phyloP scores from a whole-genome alignment of 2,329 filamentous ascomycete genomes.

The Byssoonygena ceratinophila region DNA sequence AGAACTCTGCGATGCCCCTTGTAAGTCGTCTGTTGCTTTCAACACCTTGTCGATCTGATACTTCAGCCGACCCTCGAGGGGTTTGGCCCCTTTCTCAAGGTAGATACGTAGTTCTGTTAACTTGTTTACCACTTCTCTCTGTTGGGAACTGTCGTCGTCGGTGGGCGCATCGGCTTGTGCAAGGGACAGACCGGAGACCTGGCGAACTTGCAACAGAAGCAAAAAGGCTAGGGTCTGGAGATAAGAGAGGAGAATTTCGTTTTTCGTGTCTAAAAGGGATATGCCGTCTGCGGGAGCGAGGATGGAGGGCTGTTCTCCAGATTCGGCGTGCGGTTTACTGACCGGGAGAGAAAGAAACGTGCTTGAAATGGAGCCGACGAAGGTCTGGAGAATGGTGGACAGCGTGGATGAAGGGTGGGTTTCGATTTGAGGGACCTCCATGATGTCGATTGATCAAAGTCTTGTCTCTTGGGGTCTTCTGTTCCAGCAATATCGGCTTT shows the following conservation, averaged over 20 bases:
- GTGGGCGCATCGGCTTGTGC: constrained; percentile 18
- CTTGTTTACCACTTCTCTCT: constrained; percentile 60
- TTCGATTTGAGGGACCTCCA: too few species aligned
- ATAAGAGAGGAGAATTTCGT: constrained; percentile 92
- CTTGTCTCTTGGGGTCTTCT: too few species aligned
- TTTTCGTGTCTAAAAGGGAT: constrained; percentile 89
- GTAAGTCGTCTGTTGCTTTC: constrained; percentile 58
- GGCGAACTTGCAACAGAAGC: constrained; percentile 66
- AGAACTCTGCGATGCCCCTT: constrained; percentile 23
- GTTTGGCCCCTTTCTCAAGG: constrained; percentile 81
- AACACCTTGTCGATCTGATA: constrained; percentile 96
- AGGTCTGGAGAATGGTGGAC: constrained; percentile 26
- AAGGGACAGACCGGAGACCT: constrained; percentile 33
- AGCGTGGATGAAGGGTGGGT: constrained; percentile 13
- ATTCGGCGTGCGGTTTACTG: constrained; percentile 21
- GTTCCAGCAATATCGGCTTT: too few species aligned
- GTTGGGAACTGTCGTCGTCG: constrained; percentile 26
- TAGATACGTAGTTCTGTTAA: constrained; percentile 87
- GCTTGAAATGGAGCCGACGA: constrained; percentile 28
- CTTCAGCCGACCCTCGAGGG: constrained; percentile 77
- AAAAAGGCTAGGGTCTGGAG: constrained; percentile 87
- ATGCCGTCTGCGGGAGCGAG: constrained; percentile 75
- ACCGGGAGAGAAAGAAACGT: constrained; percentile 29
- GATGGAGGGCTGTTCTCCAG: constrained; percentile 54
- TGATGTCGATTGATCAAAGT: too few species aligned